Evolutionary conservation across 768 basidiomycete species (phyloP).

Genomic region (Lepiota venenata): DNA sequence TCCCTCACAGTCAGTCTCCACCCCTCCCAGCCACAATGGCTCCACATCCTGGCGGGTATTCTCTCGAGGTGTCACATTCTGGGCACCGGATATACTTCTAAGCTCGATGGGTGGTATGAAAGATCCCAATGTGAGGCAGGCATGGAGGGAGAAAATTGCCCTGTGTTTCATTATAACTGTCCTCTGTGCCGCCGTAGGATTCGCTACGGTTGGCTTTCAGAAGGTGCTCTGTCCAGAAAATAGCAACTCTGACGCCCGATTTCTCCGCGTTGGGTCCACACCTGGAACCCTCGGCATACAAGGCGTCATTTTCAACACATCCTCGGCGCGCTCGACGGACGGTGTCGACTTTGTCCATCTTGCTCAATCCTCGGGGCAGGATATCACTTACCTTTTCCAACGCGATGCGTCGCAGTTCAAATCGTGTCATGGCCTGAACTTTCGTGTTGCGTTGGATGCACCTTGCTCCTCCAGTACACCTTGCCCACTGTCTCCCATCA

Average conservation of each 20-base stretch:
- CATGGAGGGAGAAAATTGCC: conserved; percentile 97
- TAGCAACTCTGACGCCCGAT: conserved; percentile 38
- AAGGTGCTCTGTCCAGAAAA: conserved; percentile 82
- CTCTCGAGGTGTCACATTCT: conserved; percentile 79
- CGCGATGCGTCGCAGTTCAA: conserved; percentile 65
- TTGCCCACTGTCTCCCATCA: conserved; percentile 68
- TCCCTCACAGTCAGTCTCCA: conserved; percentile 22
- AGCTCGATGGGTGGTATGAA: conserved; percentile 74
- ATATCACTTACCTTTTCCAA: conserved; percentile 85
- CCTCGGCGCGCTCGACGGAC: conserved; percentile 44
- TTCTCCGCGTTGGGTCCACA: conserved; percentile 52
- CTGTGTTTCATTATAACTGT: conserved; percentile 84
- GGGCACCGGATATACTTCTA: conserved; percentile 83
- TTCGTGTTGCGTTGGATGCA: conserved; percentile 67
- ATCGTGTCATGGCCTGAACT: conserved; percentile 58
- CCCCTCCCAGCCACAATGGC: conserved; percentile 36
- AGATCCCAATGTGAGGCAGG: conserved; percentile 75
- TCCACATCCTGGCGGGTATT: conserved; percentile 78
- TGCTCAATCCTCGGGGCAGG: conserved; percentile 65
- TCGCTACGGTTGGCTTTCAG: conserved; percentile 93
- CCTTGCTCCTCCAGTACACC: conserved; percentile 60
- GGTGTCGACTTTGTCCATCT: conserved; percentile 59
- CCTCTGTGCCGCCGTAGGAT: conserved; percentile 79
- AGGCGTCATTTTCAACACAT: conserved; percentile 76
- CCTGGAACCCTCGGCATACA: conserved; percentile 70